Evolutionary conservation across 495 filamentous ascomycete species (phyloP), one percentile per base, ranked within the genome.

Genomic region (Astrocystis sublimbata): DNA sequence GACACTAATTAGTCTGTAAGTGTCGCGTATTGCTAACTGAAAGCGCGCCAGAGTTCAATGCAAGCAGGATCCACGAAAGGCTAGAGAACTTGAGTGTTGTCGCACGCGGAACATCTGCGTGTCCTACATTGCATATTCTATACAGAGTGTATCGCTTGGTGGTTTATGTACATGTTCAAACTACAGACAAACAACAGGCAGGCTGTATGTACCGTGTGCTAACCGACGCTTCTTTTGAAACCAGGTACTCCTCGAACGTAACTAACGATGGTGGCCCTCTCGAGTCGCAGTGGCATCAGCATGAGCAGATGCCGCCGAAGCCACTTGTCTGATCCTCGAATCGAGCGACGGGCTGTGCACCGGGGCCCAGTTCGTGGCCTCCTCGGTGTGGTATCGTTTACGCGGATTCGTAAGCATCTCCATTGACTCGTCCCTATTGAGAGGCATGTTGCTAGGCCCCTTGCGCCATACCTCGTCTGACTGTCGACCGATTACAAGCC

Each of bases 391-490:
- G 21, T 69, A 65, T 41, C 65, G 66, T 58, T 67, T 65, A 23
- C 57, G 58, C 15, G 62, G 64, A 53, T 56, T 65, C 17, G 58
- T 56, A 28, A 68, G 65, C 24, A 71, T 53, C 15, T 72, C 70
- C 70, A 70, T 72, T 6, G 55, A 57, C 36, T 72, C 70, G 7
- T 66, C 63, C 46, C 65, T 57, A 31, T 41, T 47, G 47, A 57
- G 46, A 28, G 54, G 61, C 19, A 63, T 15, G 45, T 46, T 62
- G 41, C 51, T 56, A 24, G 68, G 66, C 17, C 68, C 67, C 35
- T 72, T 72, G 36, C 68, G 66, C 70, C 70, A 72, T 41, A 72
- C 50, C 6, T 70, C 70, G 38, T 72, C 70, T 12, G 63, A 54
- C 12, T 62, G 59, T 42, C 70, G 64, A 17, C 65, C 68, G 24